Percentiles rank a stretch among this genome's conserved stretches.
These are phyloP conservation scores for Alectoria sarmentosa DNA, from an alignment of 495 filamentous ascomycete species.

Conservation along the genomic window DNA sequence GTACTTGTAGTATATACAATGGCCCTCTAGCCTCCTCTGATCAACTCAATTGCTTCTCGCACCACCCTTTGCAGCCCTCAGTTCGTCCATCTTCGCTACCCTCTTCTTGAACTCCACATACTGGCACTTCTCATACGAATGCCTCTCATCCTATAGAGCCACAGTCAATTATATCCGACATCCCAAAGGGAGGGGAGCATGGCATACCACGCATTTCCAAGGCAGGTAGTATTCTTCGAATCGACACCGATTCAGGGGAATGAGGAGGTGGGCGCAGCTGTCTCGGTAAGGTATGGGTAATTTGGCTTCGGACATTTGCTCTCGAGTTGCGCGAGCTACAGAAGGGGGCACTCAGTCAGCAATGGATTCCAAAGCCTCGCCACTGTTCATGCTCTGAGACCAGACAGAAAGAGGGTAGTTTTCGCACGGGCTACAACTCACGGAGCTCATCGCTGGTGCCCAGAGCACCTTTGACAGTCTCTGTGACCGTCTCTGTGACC, in stretches of 20 bases:
- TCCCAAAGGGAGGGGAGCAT: not conserved
- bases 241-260: constrained; percentile 92
- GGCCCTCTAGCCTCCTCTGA: not conserved
- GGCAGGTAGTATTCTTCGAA: constrained; percentile 87
- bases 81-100: constrained; percentile 96
- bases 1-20: constrained; percentile 1
- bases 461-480: constrained; percentile 50
- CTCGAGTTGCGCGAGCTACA: constrained; percentile 59
- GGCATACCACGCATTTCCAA: constrained; percentile 95
- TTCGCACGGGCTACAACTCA: constrained; percentile 26
- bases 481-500: constrained; percentile 32
- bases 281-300: constrained; percentile 89
- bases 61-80: constrained; percentile 78
- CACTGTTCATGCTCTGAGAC: not conserved
- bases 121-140: constrained; percentile 98
- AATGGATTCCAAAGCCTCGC: not conserved
- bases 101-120: constrained; percentile 98
- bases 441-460: constrained; percentile 41
- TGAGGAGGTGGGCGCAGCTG: constrained; percentile 86
- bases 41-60: constrained; percentile 72
- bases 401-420: constrained; percentile 22
- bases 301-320: constrained; percentile 87
- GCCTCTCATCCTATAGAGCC: constrained; percentile 70
- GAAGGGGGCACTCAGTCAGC: not conserved
- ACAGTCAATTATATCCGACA: not conserved